A percentile compares a stretch with the other conserved stretches of the same genome.
Conservation (phyloP, 2,329 filamentous ascomycete species). For the Fusarium neocosmosporiellum region DNA sequence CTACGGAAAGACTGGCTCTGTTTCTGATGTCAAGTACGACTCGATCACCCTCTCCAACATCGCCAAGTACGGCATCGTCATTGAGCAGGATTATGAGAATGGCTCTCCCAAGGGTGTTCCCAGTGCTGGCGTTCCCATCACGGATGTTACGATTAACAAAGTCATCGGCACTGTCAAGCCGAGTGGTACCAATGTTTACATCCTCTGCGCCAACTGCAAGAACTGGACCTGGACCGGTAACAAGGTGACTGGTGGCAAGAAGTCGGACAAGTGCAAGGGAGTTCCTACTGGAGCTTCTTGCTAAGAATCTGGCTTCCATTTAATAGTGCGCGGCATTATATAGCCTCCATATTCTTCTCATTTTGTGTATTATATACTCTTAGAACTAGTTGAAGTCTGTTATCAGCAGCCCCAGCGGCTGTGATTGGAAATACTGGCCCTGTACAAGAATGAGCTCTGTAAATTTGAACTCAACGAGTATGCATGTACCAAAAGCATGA, state of each 20-base stretch:
- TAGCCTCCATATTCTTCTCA: background rate
- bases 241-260: conserved; percentile 63
- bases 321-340: background rate
- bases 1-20: conserved; percentile 56
- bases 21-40: conserved; percentile 57
- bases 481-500: too few relatives aligned
- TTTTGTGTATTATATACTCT: background rate
- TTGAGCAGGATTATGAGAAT: conserved; percentile 61
- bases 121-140: conserved; percentile 65
- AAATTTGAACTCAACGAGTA: too few relatives aligned
- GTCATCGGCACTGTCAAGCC: conserved; percentile 57
- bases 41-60: conserved; percentile 56
- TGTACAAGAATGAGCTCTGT: too few relatives aligned
- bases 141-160: conserved; percentile 56
- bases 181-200: conserved; percentile 58
- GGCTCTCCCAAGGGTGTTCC: conserved; percentile 58
- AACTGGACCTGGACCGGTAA: conserved; percentile 65
- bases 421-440: too few relatives aligned
- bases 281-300: conserved; percentile 43
- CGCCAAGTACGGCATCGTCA: conserved; percentile 53
- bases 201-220: conserved; percentile 63
- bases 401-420: too few relatives aligned
- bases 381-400: background rate
- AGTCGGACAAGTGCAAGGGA: conserved; percentile 41
- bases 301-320: conserved; percentile 1